Conservation (phyloP, 1,284 basidiomycete species). For the Afroboletus lepidellus region DNA sequence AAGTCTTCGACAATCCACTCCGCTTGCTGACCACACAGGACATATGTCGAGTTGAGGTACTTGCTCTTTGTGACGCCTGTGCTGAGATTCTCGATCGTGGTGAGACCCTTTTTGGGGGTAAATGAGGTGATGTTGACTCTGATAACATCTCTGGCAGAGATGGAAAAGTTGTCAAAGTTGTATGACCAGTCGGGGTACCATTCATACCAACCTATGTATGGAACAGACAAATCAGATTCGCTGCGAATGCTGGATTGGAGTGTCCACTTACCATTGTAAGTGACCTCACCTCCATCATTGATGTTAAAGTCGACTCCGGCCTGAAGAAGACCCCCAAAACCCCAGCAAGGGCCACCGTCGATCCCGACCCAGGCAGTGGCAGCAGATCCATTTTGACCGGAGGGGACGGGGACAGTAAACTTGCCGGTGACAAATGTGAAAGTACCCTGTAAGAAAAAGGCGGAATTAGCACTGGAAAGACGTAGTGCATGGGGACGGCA, state of each 20-base stretch:
- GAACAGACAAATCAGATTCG: not conserved
- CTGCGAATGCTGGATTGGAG: not conserved
- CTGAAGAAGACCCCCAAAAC: not conserved
- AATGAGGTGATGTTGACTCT: too few species aligned
- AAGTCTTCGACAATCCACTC: slow-evolving; percentile 20
- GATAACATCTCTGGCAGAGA: too few species aligned
- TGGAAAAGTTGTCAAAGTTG: not conserved
- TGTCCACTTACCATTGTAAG: slow-evolving; percentile 12
- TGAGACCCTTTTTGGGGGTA: too few species aligned
- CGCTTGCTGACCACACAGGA: too few species aligned
- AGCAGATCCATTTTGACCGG: too few species aligned
- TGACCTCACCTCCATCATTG: not conserved
- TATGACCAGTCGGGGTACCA: slow-evolving; percentile 5
- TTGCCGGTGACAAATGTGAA: too few species aligned
- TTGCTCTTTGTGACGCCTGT: too few species aligned
- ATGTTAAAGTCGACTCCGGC: not conserved
- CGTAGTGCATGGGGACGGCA: not conserved
- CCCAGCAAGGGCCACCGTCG: not conserved
- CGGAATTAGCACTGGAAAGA: not conserved
- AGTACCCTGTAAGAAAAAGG: too few species aligned
- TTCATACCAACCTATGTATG: slow-evolving; percentile 12
- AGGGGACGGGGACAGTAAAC: too few species aligned
- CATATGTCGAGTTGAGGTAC: too few species aligned
- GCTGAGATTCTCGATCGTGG: too few species aligned
- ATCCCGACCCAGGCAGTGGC: too few species aligned